Percentiles rank a stretch among this genome's conserved stretches.
phyloP scores from a whole-genome alignment of 768 basidiomycete species.

The Boletellus emodensis region DNA sequence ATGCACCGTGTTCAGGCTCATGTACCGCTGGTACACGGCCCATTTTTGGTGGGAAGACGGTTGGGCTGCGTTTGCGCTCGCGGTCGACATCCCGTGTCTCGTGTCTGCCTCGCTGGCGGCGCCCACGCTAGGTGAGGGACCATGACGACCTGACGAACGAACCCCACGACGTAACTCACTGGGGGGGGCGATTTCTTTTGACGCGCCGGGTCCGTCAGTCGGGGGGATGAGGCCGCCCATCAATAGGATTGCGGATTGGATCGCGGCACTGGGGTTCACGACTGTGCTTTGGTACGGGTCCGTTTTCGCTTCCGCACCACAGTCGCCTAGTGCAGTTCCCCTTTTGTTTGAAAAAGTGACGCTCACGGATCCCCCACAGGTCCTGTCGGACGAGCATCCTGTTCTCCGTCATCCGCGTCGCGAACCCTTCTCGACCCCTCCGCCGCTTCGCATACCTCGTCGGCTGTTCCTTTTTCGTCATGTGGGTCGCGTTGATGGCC shows the following conservation, averaged over 20 bases:
- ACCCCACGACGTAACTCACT: not conserved
- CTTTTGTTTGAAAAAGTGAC: not conserved
- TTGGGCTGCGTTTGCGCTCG: conserved; percentile 22
- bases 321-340: not conserved
- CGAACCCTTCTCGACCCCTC: conserved; percentile 8
- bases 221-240: not conserved
- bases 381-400: conserved; percentile 23
- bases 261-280: conserved; percentile 9
- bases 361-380: conserved; percentile 14
- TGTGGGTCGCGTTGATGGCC: conserved; percentile 21
- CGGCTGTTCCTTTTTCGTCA: conserved; percentile 16
- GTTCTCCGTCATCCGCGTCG: conserved; percentile 19
- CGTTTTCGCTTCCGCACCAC: not conserved
- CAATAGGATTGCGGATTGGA: conserved; percentile 9
- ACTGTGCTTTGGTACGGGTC: conserved; percentile 20
- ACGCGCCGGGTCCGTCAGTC: not conserved
- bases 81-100: conserved; percentile 14
- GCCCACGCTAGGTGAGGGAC: conserved; percentile 1
- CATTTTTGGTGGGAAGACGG: conserved; percentile 31
- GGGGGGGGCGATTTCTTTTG: not conserved
- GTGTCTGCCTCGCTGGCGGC: conserved; percentile 3
- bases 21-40: conserved; percentile 16
- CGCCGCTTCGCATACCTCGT: conserved; percentile 3
- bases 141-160: not conserved
- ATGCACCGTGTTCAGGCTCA: conserved; percentile 22